A percentile compares a stretch with the other conserved stretches of the same genome.
phyloP scores from a whole-genome alignment of 1,139 yeast species.

The Arxiozyma telluris region DNA sequence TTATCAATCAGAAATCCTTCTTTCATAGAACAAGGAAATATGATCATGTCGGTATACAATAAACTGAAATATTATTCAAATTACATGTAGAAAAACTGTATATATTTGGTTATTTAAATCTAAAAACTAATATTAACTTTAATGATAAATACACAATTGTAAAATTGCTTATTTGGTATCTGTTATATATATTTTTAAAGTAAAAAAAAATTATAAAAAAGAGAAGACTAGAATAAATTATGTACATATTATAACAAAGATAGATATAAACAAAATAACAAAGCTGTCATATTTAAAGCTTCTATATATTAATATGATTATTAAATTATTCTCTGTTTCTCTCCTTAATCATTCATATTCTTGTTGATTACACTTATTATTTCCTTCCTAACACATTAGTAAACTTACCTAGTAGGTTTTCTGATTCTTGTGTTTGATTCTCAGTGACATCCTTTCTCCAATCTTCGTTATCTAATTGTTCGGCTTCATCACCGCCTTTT shows the following conservation, averaged over 20 bases:
- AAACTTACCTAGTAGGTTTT: background rate
- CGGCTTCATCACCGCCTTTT: background rate
- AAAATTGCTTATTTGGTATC: too few species aligned
- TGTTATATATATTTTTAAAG: too few species aligned
- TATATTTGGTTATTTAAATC: background rate
- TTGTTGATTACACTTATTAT: background rate
- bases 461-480: constrained; percentile 15
- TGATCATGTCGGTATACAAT: constrained; percentile 15
- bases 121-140: too few species aligned
- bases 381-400: background rate
- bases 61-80: background rate
- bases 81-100: background rate
- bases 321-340: too few species aligned
- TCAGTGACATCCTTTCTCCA: background rate
- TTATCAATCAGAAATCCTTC: constrained; percentile 10
- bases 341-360: background rate
- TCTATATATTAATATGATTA: background rate
- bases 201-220: too few species aligned
- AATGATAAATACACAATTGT: too few species aligned
- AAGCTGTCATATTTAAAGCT: background rate
- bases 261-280: too few species aligned
- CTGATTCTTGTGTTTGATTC: constrained; percentile 1
- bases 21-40: constrained; percentile 21
- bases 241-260: too few species aligned
- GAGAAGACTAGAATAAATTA: too few species aligned